Evolutionary conservation across 148 eudicot genomes (phyloP), one percentile per base, ranked within the genome.

Genomic region (Fagopyrum tataricum): DNA sequence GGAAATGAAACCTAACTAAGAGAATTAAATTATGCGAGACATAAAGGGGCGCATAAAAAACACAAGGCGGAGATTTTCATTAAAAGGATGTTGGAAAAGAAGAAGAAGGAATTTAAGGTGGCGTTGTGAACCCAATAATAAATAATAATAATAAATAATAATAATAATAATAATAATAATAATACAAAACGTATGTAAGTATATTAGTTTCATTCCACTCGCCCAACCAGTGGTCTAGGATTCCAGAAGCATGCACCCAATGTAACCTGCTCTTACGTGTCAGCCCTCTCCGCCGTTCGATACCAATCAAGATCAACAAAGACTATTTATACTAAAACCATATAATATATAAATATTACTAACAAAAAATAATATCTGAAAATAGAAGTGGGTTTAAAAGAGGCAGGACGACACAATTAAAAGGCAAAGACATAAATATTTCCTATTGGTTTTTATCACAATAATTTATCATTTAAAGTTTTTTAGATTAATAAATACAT

Each of bases 181-280:
- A 46, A 4, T 46, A 46, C n/a, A n/a, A n/a, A n/a, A n/a, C n/a
- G n/a, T n/a, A n/a, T n/a, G n/a, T n/a, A n/a, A n/a, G n/a, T n/a
- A 11, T 46, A 46, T 8, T 18, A 14, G 58, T 52, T 52, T n/a
- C 7, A 2, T 7, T 55, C 61, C 61, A 20, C 61, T 55, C 61
- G 61, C 61, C 61, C 61, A 55, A 55, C 24, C 61, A 55, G 61
- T 55, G 61, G 61, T 55, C 61, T 55, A n/a, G 52, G 52, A 52
- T 52, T 52, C 56, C 4, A 52, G 56, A 17, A 52, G n/a, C 56
- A 52, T 15, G 7, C 56, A 52, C 17, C 21, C 56, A 46, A 46
- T 3, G 48, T 12, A 7, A n/a, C 48, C 59, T 2, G 2, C 14
- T 6, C 7, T 37, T 37, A 59, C 66, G 66, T 59, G 66, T 13